Base-by-base conservation (phyloP, 176 grass and related monocot species). In the Ampelocalamus luodianensis region DNA sequence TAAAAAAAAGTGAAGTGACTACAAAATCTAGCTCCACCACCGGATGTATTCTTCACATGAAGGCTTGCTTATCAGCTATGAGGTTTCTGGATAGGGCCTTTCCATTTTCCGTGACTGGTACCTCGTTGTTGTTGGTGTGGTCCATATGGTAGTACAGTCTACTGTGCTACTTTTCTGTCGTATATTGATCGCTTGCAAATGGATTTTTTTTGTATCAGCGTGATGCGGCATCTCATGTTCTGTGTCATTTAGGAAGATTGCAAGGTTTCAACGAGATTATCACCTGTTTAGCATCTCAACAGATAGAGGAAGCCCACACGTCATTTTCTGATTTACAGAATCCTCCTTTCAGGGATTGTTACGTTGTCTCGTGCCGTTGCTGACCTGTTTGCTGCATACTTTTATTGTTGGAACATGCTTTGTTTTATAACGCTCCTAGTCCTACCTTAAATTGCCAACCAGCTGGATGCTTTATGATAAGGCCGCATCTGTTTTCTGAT, bases 271-370 rank as follows among this genome's bases (percentile, higher is more conserved):
- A 66, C 13, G 3, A 10, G 23, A 82, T 45, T 22, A 82, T 45
- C 10, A 12, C n/a, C 4, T 23, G 4, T 67, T 79, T 50, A 18
- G 60, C 62, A 34, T 66, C 44, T 34, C 8, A 46, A 62, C 15
- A 32, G 44, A 18, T 54, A 54, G 16, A n/a, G 22, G 15, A 37
- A 55, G 29, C 56, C 14, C 58, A 46, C 0, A 27, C 70, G 12
- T 34, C 87, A 83, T 77, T 58, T 85, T 86, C 74, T 65, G 79
- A 56, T 72, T 90, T 82, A 40, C 54, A 55, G 22, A 20, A 7
- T 37, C 14, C 45, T 17, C 18, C 64, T 85, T 69, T 86, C 26
- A 40, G 68, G 3, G 65, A 54, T 68, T 77, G 72, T 10, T 42
- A 71, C 43, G 14, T 44, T 26, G 5, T 36, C 13, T 8, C 1